A percentile compares a stretch with the other conserved stretches of the same genome.
Conservation (phyloP, 306 rosid genomes). For the Begonia fuchsioides region DNA sequence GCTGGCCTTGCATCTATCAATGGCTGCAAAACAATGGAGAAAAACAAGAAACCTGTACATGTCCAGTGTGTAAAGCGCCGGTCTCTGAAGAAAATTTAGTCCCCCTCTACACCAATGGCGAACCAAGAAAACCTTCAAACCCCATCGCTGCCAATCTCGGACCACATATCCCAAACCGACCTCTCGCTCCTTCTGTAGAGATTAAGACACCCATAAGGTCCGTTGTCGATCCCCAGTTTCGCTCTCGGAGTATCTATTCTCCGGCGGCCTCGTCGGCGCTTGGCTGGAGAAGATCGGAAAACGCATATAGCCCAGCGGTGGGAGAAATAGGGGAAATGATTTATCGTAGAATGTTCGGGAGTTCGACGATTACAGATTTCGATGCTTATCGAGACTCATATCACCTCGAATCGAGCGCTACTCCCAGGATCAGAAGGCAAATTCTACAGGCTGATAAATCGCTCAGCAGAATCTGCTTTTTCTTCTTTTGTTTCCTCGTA, state of each 20-base stretch:
- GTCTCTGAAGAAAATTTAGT: slow-evolving; percentile 53
- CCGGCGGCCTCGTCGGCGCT: too few relatives aligned
- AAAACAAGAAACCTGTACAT: slow-evolving; percentile 13
- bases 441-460: slow-evolving; percentile 60
- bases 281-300: slow-evolving; percentile 7
- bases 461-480: slow-evolving; percentile 55
- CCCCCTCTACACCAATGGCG: slow-evolving; percentile 63
- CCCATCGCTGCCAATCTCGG: slow-evolving; percentile 26
- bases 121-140: slow-evolving; percentile 23
- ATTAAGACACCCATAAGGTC: slow-evolving; percentile 6
- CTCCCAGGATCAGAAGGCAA: slow-evolving; percentile 61
- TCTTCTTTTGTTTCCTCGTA: slow-evolving; percentile 53
- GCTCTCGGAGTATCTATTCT: too few relatives aligned
- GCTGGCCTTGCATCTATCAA: slow-evolving; percentile 93
- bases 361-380: background rate
- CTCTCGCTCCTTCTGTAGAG: slow-evolving; percentile 30
- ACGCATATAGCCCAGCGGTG: slow-evolving; percentile 20
- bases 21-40: slow-evolving; percentile 32
- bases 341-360: too few relatives aligned
- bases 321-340: slow-evolving; percentile 52
- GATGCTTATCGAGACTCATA: slow-evolving; percentile 52
- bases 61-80: slow-evolving; percentile 88
- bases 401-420: slow-evolving; percentile 24
- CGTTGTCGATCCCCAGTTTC: slow-evolving; percentile 5
- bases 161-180: slow-evolving; percentile 42